Base-by-base conservation (phyloP, 2,329 filamentous ascomycete genomes). In the Xylariaceae sp. region DNA sequence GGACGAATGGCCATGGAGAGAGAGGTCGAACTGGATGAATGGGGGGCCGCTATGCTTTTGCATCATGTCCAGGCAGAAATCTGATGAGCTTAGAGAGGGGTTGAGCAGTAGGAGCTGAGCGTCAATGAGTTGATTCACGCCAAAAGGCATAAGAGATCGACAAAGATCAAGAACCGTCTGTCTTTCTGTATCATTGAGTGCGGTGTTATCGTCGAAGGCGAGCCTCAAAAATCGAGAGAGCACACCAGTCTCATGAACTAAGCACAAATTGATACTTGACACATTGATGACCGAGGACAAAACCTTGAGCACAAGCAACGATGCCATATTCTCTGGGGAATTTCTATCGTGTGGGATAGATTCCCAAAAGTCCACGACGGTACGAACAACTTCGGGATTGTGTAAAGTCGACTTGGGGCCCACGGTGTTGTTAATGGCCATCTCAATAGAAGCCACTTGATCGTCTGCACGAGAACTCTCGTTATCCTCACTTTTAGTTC, bases 1-100 rank as follows among this genome's bases (percentile, higher is more conserved):
- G 0, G 95, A 96, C 14, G 91, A 90, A 73, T 91, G 93, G 0
- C 96, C 96, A 71, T 92, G 83, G 16, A 91, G 77, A 1, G 92
- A 95, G 20, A 99, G 80, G 71, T 99, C 95, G 73, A 99, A 98
- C 65, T 98, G 92, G 64, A 99, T 89, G 71, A 90, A 93, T 0
- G 93, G 85, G 5, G 95, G 91, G 14, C 86, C 84, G 62, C 88
- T 87, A 56, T 93, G 91, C 47, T 81, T 81, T 60, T 87, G 86
- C 62, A 96, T 84, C 70, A 90, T 88, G 50, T 86, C 82, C 19
- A 96, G 78, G 60, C 81, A 84, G 67, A 96, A 95, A 48, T 88
- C 83, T 12, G 90, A 81, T 0, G 83, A 80, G 46, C 77, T 75
- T 6, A 79, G 65, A 1, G 82, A 80, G 7, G 81, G 73, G 23